Percentiles rank a stretch among this genome's conserved stretches.
Evolutionary conservation across 305 asterid genomes (phyloP).

Genomic region (Euphrasia arctica): DNA sequence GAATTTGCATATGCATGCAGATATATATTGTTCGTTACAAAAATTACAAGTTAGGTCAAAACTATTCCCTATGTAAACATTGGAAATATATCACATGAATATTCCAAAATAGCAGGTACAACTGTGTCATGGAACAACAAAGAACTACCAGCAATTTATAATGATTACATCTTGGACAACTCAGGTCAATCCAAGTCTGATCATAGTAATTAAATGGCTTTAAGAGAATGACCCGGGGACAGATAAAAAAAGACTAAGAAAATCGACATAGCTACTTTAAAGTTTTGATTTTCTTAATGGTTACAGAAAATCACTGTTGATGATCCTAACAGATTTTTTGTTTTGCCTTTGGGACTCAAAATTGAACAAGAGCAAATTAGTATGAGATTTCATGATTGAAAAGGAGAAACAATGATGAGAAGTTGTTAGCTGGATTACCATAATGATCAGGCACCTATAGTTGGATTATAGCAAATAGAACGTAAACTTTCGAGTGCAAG

Average conservation of each 20-base stretch:
- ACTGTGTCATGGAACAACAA: constrained; percentile 8
- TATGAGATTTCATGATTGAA: no score
- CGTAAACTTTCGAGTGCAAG: no score
- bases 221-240: background rate
- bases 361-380: no score
- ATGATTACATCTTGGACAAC: background rate
- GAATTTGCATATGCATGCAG: background rate
- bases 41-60: background rate
- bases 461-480: no score
- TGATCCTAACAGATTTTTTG: no score
- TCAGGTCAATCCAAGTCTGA: constrained; percentile 4
- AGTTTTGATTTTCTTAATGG: no score
- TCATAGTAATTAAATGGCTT: background rate
- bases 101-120: background rate
- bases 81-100: background rate
- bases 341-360: no score
- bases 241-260: background rate
- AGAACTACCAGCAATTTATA: background rate
- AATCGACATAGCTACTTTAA: background rate
- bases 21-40: background rate
- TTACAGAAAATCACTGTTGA: no score
- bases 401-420: no score
- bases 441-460: no score
- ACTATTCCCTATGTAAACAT: background rate
- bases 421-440: no score